Evolutionary conservation across 1,139 yeast genomes (phyloP).

Genomic region (Pichia cactophila): DNA sequence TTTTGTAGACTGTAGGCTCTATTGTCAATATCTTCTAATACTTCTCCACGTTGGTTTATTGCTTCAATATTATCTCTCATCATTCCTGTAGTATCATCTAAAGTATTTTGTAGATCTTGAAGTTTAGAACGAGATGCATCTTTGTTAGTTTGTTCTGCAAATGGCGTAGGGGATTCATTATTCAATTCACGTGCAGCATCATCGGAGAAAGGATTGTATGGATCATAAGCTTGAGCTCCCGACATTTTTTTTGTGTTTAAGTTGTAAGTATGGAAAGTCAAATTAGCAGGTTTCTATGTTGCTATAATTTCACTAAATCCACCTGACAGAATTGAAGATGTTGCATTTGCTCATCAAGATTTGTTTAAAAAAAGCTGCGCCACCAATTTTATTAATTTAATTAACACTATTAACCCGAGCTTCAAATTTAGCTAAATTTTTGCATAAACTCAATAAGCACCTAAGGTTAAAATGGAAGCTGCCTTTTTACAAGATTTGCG

Average conservation of each 20-base stretch:
- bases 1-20: conserved; percentile 91
- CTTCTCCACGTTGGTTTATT: conserved; percentile 91
- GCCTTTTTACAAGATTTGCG: conserved; percentile 30
- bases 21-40: conserved; percentile 86
- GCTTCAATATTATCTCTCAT: conserved; percentile 97
- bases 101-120: conserved; percentile 25
- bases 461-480: background rate
- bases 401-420: background rate
- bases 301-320: too few relatives aligned
- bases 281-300: too few relatives aligned
- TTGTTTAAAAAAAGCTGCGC: background rate
- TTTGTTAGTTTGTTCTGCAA: conserved; percentile 2
- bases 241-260: conserved; percentile 19
- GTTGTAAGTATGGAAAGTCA: background rate
- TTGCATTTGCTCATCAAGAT: background rate
- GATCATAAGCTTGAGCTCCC: conserved; percentile 29
- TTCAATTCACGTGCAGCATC: conserved; percentile 23
- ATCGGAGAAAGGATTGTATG: conserved; percentile 29
- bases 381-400: background rate
- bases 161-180: conserved; percentile 12
- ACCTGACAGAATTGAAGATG: background rate
- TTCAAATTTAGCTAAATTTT: background rate
- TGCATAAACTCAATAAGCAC: too few relatives aligned
- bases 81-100: conserved; percentile 81
- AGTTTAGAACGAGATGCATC: conserved; percentile 16